Conservation (phyloP, 2,329 filamentous ascomycete species). For the Cylindrodendrum hubeiense region DNA sequence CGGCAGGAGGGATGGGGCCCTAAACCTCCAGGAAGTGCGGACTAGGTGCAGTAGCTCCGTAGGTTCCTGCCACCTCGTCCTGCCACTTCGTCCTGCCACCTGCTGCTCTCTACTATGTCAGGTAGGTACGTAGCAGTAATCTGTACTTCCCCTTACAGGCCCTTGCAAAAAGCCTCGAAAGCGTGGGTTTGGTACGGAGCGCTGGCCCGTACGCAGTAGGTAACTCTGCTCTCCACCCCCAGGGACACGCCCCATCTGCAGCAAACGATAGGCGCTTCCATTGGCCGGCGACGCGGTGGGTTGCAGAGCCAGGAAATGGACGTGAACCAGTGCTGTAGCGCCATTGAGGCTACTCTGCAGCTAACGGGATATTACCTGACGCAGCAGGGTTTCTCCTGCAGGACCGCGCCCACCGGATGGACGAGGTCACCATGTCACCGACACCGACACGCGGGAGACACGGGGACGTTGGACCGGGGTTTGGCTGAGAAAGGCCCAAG, state of each 20-base stretch:
- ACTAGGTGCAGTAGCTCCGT: constrained; percentile 11
- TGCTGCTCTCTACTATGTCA: neutral
- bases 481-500: constrained; percentile 6
- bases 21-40: constrained; percentile 7
- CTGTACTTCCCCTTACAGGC: constrained; percentile 39
- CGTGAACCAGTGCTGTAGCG: constrained; percentile 45
- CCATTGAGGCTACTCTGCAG: constrained; percentile 44
- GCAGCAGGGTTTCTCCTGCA: constrained; percentile 48
- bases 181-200: constrained; percentile 6
- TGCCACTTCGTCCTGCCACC: constrained; percentile 13
- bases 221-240: neutral
- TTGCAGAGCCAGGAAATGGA: constrained; percentile 25
- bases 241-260: constrained; percentile 17
- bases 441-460: constrained; percentile 17
- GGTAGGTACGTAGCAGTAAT: neutral
- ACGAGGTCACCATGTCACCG: constrained; percentile 24
- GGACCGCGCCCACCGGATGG: constrained; percentile 30
- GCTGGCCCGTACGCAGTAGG: neutral
- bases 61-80: constrained; percentile 7
- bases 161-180: constrained; percentile 10
- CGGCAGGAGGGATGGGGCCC: neutral
- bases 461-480: constrained; percentile 16
- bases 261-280: constrained; percentile 6
- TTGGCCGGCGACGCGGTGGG: constrained; percentile 36
- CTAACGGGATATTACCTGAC: constrained; percentile 49